Evolutionary conservation across 805 yeast genomes (phyloP), one percentile per base, ranked within the genome.

Genomic region (Ogataea polymorpha): DNA sequence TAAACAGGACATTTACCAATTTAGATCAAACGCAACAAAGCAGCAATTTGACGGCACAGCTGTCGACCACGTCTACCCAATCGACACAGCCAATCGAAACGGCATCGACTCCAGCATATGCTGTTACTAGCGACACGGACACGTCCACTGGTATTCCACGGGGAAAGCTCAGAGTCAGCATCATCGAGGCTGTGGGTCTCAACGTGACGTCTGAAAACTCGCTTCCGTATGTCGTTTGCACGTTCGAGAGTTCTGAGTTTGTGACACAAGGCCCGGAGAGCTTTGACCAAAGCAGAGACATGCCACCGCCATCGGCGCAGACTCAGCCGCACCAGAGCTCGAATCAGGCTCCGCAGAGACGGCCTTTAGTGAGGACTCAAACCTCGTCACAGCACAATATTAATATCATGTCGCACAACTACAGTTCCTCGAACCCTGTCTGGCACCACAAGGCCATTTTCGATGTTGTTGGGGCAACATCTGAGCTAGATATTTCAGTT

Each of bases 391-490:
- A 52, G 37, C 51, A 51, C 32, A 53, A 46, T 26, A 32, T 53
- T 27, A 53, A 55, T 44, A 52, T 51, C 28, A 48, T 48, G 44
- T 36, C 50, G 11, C 44, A 40, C 28, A 50, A 49, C 36, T 57
- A 44, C 25, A 55, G 65, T 45, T 67, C 65, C 5, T 59, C 80
- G 12, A 83, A 83, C 58, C 96, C 96, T 12, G 69, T 75, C 23
- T 91, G 97, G 96, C 85, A 86, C 58, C 96, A 90, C 62, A 88
- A 88, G 59, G 91, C 97, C 11, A 79, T 80, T 10, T 91, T 93
- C 59, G 99, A 91, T 62, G 96, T 93, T 32, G 78, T 88, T 29
- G 95, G 91, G 13, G 80, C 83, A 30, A 79, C 75, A 52, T 82
- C 95, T 2, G 95, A 86, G 59, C 71, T 93, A 46, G 96, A 88